Percentiles rank a stretch among this genome's conserved stretches.
phyloP scores from a whole-genome alignment of 116 monocot genomes.

The Zostera marina region DNA sequence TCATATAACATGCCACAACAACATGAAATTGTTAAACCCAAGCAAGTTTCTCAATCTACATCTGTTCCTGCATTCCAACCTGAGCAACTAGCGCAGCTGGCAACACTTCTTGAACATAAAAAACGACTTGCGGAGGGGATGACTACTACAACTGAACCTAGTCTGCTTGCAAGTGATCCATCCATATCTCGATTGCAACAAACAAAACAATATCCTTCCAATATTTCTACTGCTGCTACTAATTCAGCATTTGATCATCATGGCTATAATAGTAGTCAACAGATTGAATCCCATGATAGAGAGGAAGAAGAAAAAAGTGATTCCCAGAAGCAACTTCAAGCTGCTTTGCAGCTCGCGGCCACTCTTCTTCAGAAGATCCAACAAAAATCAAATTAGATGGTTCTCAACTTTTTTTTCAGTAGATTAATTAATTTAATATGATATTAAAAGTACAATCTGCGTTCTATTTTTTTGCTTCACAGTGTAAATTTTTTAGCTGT shows the following conservation, averaged over 20 bases:
- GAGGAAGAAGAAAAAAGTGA: slow-evolving; percentile 40
- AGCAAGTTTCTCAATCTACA: slow-evolving; percentile 22
- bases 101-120: slow-evolving; percentile 50
- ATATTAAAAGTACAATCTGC: too few species aligned
- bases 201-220: slow-evolving; percentile 9
- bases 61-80: slow-evolving; percentile 34
- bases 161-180: slow-evolving; percentile 7
- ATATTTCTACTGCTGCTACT: slow-evolving; percentile 1
- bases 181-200: slow-evolving; percentile 14
- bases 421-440: too few species aligned
- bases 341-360: slow-evolving; percentile 94
- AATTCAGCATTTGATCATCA: slow-evolving; percentile 4
- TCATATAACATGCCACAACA: slow-evolving; percentile 1
- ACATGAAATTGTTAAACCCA: slow-evolving; percentile 1
- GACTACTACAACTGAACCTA: slow-evolving; percentile 12
- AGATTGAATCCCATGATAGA: slow-evolving; percentile 8
- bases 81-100: slow-evolving; percentile 64
- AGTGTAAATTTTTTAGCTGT: too few species aligned
- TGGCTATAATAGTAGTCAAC: slow-evolving; percentile 18
- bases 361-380: slow-evolving; percentile 93
- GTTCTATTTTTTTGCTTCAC: too few species aligned
- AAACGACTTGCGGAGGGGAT: slow-evolving; percentile 30
- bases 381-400: slow-evolving; percentile 40
- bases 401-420: too few species aligned
- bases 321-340: slow-evolving; percentile 81